phyloP scores from a whole-genome alignment of 208 protist species.

The Leishmania aethiopica region DNA sequence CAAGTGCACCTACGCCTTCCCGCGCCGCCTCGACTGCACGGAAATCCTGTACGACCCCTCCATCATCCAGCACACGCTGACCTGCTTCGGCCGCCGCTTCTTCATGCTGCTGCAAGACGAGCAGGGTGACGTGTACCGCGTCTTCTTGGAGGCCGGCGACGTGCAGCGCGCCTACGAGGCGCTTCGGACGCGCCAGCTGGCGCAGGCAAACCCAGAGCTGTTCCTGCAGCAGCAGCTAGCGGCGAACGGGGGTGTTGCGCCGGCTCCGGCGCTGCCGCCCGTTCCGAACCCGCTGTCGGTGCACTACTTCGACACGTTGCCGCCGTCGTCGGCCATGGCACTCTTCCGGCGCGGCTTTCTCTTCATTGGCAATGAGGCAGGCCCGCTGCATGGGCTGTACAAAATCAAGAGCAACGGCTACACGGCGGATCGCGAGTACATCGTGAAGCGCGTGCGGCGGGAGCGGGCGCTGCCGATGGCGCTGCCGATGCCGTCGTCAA shows the following conservation, averaged over 20 bases:
- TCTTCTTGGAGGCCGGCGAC: constrained; percentile 75
- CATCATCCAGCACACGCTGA: constrained; percentile 83
- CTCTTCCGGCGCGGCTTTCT: constrained; percentile 96
- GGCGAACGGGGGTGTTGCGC: constrained; percentile 10
- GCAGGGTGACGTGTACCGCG: constrained; percentile 97
- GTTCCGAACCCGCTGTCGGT: constrained; percentile 81
- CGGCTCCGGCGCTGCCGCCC: constrained; percentile 13
- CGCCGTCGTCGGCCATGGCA: constrained; percentile 83
- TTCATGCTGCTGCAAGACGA: constrained; percentile 98
- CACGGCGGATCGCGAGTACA: constrained; percentile 66
- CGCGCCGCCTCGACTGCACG: constrained; percentile 81
- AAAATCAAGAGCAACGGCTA: constrained; percentile 92
- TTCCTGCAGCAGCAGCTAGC: constrained; percentile 8
- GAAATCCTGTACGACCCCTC: constrained; percentile 85
- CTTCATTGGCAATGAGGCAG: constrained; percentile 96
- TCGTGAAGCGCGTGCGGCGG: constrained; percentile 59
- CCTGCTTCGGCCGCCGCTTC: constrained; percentile 87
- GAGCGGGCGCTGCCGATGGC: constrained; percentile 20
- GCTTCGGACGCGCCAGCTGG: constrained; percentile 41
- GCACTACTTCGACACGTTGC: constrained; percentile 98
- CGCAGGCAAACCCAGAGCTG: constrained; percentile 32
- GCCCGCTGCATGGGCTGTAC: constrained; percentile 93
- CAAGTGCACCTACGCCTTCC: constrained; percentile 76
- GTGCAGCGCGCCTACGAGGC: constrained; percentile 85
- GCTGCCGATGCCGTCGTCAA: neutral